These are phyloP conservation scores for Quercus lobata DNA, from an alignment of 331 rosid species.

Conservation along the genomic window DNA sequence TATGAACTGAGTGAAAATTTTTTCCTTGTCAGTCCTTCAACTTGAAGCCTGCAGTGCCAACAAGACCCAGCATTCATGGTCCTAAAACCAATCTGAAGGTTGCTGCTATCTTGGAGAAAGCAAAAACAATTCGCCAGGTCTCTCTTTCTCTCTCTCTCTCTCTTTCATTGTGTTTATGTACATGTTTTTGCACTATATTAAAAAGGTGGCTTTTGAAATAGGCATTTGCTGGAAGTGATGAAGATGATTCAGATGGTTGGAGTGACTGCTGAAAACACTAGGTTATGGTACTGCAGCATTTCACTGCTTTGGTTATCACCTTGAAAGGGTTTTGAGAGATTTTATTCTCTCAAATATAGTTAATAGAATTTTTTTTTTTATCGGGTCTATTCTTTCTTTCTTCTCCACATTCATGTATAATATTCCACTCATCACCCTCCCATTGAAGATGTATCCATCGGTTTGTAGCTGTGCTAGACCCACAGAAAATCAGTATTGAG, in stretches of 20 bases:
- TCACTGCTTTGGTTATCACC: conserved; percentile 10
- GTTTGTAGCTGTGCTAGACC: conserved; percentile 1
- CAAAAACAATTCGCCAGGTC: conserved; percentile 96
- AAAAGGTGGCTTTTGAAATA: conserved; percentile 28
- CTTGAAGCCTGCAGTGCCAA: conserved; percentile 65
- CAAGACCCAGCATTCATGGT: conserved; percentile 68
- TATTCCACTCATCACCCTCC: conserved; percentile 5
- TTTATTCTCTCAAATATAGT: conserved; percentile 1
- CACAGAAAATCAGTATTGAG: conserved; percentile 8
- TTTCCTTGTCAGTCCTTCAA: conserved; percentile 73
- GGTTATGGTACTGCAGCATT: background rate
- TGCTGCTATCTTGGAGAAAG: conserved; percentile 91
- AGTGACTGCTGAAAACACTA: conserved; percentile 53
- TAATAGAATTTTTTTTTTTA: conserved; percentile 12
- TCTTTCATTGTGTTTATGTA: background rate
- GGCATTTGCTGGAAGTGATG: conserved; percentile 96
- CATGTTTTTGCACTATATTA: background rate
- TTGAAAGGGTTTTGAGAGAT: conserved; percentile 10
- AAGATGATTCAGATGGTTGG: conserved; percentile 81
- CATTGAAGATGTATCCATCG: background rate
- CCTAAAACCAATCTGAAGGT: conserved; percentile 83
- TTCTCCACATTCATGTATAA: conserved; percentile 33
- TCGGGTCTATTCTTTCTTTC: conserved; percentile 26
- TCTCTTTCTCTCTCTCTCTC: conserved; percentile 14
- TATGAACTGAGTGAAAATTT: background rate